These are phyloP conservation scores for Annulohypoxylon stygium DNA, from an alignment of 495 filamentous ascomycete species.

Conservation along the genomic window DNA sequence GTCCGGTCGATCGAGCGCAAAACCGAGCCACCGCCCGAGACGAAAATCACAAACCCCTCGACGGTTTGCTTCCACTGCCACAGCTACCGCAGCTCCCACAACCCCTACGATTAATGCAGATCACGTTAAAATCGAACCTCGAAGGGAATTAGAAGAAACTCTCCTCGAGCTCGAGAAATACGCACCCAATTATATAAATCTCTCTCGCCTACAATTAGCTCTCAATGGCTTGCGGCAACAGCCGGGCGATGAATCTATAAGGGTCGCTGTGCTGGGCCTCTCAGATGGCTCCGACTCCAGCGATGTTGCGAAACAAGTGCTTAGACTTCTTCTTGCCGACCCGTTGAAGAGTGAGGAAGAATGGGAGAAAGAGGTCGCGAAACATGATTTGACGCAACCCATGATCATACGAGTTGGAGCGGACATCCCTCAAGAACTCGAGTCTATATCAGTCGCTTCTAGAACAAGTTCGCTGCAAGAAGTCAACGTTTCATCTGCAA, in stretches of 20 bases:
- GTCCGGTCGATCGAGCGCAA: slow-evolving; percentile 31
- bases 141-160: slow-evolving; percentile 69
- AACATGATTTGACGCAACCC: slow-evolving; percentile 56
- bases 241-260: slow-evolving; percentile 70
- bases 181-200: slow-evolving; percentile 75
- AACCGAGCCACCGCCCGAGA: slow-evolving; percentile 32
- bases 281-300: slow-evolving; percentile 53
- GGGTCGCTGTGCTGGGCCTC: slow-evolving; percentile 73
- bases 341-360: slow-evolving; percentile 71
- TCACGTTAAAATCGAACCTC: slow-evolving; percentile 41
- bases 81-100: not conserved
- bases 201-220: slow-evolving; percentile 83
- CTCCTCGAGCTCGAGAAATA: slow-evolving; percentile 72
- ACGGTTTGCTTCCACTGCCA: slow-evolving; percentile 31
- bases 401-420: slow-evolving; percentile 61
- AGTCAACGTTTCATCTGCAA: slow-evolving; percentile 72
- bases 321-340: slow-evolving; percentile 81
- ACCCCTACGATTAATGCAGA: slow-evolving; percentile 23
- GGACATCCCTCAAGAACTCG: slow-evolving; percentile 34
- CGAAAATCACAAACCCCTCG: slow-evolving; percentile 36
- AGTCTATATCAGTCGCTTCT: slow-evolving; percentile 40
- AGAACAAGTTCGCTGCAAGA: slow-evolving; percentile 59
- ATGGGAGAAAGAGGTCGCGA: slow-evolving; percentile 79
- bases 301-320: slow-evolving; percentile 67
- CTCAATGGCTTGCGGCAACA: slow-evolving; percentile 79